Percentiles rank a stretch among this genome's conserved stretches.
phyloP scores from a whole-genome alignment of 331 rosid species.

The Pyrus hybrid region DNA sequence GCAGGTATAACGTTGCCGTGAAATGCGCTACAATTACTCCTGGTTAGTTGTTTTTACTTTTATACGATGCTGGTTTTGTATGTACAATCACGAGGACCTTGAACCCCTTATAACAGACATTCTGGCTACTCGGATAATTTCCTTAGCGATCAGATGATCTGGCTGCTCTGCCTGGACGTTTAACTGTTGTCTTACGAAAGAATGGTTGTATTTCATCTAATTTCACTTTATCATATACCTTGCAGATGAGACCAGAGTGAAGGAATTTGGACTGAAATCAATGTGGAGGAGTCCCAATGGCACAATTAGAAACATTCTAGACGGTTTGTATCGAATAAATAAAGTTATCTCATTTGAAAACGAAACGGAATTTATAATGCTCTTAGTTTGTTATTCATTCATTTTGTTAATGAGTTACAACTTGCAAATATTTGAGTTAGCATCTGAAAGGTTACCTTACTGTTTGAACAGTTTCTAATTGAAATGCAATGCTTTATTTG shows the following conservation, averaged over 20 bases:
- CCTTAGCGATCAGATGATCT: not conserved
- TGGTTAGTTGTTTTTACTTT: slow-evolving; percentile 43
- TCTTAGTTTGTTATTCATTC: not conserved
- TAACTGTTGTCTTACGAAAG: not conserved
- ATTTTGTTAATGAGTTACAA: not conserved
- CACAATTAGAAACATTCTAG: slow-evolving; percentile 85
- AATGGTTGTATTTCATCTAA: not conserved
- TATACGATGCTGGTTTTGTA: not conserved
- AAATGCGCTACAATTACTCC: slow-evolving; percentile 98
- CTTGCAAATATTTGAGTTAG: not conserved
- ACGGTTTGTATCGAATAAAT: slow-evolving; percentile 46
- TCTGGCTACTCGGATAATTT: not conserved
- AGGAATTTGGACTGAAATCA: slow-evolving; percentile 87
- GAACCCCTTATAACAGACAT: not conserved
- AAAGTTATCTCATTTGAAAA: not conserved
- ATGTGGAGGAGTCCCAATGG: slow-evolving; percentile 99
- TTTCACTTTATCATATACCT: slow-evolving; percentile 5
- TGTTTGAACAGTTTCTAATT: not conserved
- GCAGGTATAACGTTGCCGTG: slow-evolving; percentile 90
- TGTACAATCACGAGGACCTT: not conserved
- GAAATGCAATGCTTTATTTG: not conserved
- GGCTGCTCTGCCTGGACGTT: slow-evolving; percentile 1
- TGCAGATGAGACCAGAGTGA: slow-evolving; percentile 89
- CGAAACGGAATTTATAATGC: not conserved
- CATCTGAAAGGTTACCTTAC: not conserved